Conservation (phyloP, 1,139 yeast species). For the Kodamaea sp. region DNA sequence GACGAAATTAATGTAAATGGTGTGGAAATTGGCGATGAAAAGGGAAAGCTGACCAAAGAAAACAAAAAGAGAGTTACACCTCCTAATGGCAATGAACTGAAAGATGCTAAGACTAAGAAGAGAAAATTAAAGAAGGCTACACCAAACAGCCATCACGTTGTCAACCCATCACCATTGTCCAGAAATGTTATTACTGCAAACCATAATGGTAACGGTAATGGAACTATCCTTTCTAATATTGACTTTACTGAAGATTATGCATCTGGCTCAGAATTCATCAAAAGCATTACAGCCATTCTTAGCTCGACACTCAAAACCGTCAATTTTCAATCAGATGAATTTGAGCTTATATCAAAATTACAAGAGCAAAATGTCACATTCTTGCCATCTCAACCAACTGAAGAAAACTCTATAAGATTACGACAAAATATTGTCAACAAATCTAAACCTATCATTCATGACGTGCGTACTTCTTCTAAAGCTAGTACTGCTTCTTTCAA, state of each 20-base stretch:
- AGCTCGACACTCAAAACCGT: too few species aligned
- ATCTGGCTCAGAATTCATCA: too few species aligned
- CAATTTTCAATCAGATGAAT: too few species aligned
- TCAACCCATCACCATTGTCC: conserved; percentile 19
- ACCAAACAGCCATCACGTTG: conserved; percentile 4
- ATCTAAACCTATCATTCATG: conserved; percentile 30
- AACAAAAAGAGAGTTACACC: conserved; percentile 12
- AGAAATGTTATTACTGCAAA: conserved; percentile 12
- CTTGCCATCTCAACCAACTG: conserved; percentile 10
- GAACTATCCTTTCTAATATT: background rate
- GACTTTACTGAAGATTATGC: too few species aligned
- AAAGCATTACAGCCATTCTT: too few species aligned
- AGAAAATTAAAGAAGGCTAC: conserved; percentile 6
- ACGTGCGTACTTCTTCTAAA: conserved; percentile 28
- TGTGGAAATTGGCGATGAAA: conserved; percentile 6
- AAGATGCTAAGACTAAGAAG: conserved; percentile 5
- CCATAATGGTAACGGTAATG: conserved; percentile 1
- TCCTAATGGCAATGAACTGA: conserved; percentile 8
- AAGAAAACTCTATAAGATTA: conserved; percentile 19
- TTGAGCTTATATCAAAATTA: too few species aligned
- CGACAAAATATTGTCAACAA: conserved; percentile 22
- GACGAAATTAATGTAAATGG: conserved; percentile 4
- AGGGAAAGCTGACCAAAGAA: conserved; percentile 1
- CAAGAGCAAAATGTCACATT: too few species aligned
- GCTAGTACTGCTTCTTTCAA: conserved; percentile 30